Evolutionary conservation across 2,329 filamentous ascomycete species (phyloP).

Genomic region (Diaporthe caulivora): DNA sequence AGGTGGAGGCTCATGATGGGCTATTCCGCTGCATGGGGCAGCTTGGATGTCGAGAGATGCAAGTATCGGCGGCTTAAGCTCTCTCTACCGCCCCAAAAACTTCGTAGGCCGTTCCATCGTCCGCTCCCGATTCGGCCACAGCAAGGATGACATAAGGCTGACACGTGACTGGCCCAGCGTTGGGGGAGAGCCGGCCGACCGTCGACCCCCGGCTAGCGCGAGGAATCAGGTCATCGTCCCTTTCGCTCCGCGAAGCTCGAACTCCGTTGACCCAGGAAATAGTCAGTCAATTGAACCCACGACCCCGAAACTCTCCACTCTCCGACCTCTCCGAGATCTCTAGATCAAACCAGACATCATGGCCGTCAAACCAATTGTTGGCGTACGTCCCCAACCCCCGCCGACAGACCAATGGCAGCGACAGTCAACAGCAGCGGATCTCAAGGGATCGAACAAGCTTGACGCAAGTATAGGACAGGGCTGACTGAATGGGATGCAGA

Average conservation of each 20-base stretch:
- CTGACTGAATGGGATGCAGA: conserved; percentile 58
- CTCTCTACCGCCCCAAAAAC: conserved; percentile 9
- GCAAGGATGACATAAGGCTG: conserved; percentile 28
- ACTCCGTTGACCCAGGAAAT: conserved; percentile 26
- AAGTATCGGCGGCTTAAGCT: conserved; percentile 3
- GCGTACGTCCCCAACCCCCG: conserved; percentile 61
- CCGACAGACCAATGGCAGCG: not conserved
- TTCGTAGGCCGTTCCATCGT: conserved; percentile 19
- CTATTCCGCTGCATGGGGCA: conserved; percentile 42
- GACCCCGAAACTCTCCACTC: conserved; percentile 38
- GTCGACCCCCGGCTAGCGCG: conserved; percentile 31
- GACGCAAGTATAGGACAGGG: conserved; percentile 34
- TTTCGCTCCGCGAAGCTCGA: conserved; percentile 19
- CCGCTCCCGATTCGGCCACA: conserved; percentile 26
- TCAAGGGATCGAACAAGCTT: conserved; percentile 7
- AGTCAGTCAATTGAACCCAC: conserved; percentile 32
- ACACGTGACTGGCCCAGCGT: conserved; percentile 28
- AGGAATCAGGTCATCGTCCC: conserved; percentile 39
- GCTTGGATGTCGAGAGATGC: conserved; percentile 32
- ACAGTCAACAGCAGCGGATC: not conserved
- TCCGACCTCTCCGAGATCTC: conserved; percentile 30
- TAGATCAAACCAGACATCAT: conserved; percentile 54
- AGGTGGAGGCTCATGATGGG: conserved; percentile 73
- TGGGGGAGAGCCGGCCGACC: not conserved
- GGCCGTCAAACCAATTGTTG: conserved; percentile 70